Conservation (phyloP, 1,139 yeast genomes). For the Suhomyces anneliseae region DNA sequence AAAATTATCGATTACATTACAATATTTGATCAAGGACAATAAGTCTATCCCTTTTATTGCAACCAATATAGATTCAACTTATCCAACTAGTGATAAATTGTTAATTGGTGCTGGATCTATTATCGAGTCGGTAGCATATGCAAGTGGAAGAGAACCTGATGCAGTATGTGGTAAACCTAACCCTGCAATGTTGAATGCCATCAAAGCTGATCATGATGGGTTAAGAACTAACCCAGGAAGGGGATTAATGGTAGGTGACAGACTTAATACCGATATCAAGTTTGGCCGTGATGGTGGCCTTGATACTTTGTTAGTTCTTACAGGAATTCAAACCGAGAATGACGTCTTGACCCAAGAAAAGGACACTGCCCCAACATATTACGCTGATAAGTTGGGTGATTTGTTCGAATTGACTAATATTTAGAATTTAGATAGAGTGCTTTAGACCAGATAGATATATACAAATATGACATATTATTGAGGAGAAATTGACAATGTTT, state of each 20-base stretch:
- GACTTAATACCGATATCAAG: slow-evolving; percentile 90
- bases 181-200: slow-evolving; percentile 86
- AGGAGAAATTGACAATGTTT: too few species aligned
- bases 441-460: too few species aligned
- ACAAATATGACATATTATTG: too few species aligned
- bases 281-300: slow-evolving; percentile 89
- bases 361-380: slow-evolving; percentile 62
- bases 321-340: slow-evolving; percentile 83
- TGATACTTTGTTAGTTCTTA: slow-evolving; percentile 77
- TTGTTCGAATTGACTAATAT: slow-evolving; percentile 50
- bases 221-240: slow-evolving; percentile 53
- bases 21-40: slow-evolving; percentile 62
- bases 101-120: slow-evolving; percentile 96
- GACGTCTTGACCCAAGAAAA: slow-evolving; percentile 45
- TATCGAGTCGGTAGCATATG: slow-evolving; percentile 73
- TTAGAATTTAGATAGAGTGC: background rate
- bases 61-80: slow-evolving; percentile 94
- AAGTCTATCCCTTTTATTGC: slow-evolving; percentile 78
- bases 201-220: slow-evolving; percentile 61
- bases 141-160: slow-evolving; percentile 67
- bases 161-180: slow-evolving; percentile 90
- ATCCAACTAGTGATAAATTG: slow-evolving; percentile 81
- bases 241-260: slow-evolving; percentile 93
- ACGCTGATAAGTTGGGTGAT: slow-evolving; percentile 74
- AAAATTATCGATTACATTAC: slow-evolving; percentile 78